phyloP scores from a whole-genome alignment of 805 yeast species.

The Gaillardinia entomophila region DNA sequence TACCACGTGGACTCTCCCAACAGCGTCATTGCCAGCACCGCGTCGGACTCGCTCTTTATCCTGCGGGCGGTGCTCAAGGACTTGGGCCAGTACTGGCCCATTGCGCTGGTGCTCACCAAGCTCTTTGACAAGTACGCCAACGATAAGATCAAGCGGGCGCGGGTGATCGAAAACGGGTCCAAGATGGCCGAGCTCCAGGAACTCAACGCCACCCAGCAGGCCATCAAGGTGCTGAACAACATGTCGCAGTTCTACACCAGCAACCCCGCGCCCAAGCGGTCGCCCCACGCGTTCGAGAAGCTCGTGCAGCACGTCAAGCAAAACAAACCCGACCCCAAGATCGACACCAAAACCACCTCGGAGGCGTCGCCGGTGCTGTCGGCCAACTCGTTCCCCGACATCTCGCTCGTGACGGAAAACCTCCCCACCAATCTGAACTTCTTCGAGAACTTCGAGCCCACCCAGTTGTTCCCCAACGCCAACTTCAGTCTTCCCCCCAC shows the following conservation, averaged over 20 bases:
- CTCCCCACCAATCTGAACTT: conserved; percentile 42
- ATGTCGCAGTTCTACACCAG: conserved; percentile 7
- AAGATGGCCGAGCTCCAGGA: conserved; percentile 36
- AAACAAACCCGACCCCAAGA: conserved; percentile 2
- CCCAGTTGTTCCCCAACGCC: conserved; percentile 47
- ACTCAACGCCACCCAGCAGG: conserved; percentile 17
- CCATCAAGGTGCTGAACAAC: conserved; percentile 15
- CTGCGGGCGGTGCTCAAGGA: conserved; percentile 33
- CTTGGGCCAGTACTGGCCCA: conserved; percentile 32
- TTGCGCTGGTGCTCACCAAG: conserved; percentile 30
- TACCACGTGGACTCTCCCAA: conserved; percentile 53
- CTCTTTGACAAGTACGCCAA: conserved; percentile 38
- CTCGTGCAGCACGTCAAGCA: background rate
- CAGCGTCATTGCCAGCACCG: conserved; percentile 35
- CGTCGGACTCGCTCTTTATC: conserved; percentile 35
- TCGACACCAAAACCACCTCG: conserved; percentile 1
- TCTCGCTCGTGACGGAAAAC: conserved; percentile 50
- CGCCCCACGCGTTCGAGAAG: conserved; percentile 1
- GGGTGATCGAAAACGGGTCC: conserved; percentile 32
- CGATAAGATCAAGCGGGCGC: conserved; percentile 36
- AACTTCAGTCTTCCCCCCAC: conserved; percentile 31
- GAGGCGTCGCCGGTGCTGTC: conserved; percentile 33
- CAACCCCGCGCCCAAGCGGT: conserved; percentile 1
- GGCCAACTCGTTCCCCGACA: conserved; percentile 41
- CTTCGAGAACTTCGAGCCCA: conserved; percentile 50